phyloP scores from a whole-genome alignment of 805 yeast species.

The Kazachstania martiniae region DNA sequence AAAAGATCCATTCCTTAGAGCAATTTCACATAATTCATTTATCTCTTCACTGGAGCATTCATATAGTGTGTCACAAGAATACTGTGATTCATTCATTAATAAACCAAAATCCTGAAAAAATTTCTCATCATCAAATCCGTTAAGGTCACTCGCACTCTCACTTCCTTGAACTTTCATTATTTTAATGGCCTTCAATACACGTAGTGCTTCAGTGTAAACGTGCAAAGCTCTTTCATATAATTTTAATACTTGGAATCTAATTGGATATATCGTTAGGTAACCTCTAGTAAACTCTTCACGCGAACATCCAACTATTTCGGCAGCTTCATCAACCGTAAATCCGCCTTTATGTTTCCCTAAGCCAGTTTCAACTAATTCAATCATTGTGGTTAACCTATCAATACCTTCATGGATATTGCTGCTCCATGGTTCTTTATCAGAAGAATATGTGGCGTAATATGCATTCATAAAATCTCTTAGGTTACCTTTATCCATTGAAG shows the following conservation, averaged over 20 bases:
- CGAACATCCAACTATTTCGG: constrained; percentile 33
- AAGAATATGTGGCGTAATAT: constrained; percentile 26
- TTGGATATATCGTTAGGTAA: constrained; percentile 45
- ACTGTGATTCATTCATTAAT: constrained; percentile 51
- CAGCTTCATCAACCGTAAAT: constrained; percentile 39
- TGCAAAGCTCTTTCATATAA: constrained; percentile 50
- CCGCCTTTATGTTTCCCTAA: constrained; percentile 35
- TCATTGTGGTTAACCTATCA: constrained; percentile 31
- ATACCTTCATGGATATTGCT: constrained; percentile 37
- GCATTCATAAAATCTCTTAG: constrained; percentile 54
- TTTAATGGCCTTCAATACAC: constrained; percentile 43
- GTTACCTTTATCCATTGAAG: constrained; percentile 36
- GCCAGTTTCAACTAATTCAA: constrained; percentile 34
- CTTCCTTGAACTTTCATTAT: no score
- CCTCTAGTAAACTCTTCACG: constrained; percentile 33
- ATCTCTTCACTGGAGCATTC: constrained; percentile 48
- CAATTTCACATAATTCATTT: constrained; percentile 43
- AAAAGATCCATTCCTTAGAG: constrained; percentile 42
- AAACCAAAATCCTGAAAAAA: constrained; percentile 39
- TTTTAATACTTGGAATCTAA: constrained; percentile 44
- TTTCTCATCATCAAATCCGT: constrained; percentile 11
- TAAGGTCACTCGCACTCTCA: constrained; percentile 1
- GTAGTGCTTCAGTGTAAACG: constrained; percentile 48
- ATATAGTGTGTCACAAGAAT: constrained; percentile 36
- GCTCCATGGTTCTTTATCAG: constrained; percentile 31